Percentiles rank a stretch among this genome's conserved stretches.
phyloP scores from a whole-genome alignment of 2,329 filamentous ascomycete species.

The Penicillium sp. region DNA sequence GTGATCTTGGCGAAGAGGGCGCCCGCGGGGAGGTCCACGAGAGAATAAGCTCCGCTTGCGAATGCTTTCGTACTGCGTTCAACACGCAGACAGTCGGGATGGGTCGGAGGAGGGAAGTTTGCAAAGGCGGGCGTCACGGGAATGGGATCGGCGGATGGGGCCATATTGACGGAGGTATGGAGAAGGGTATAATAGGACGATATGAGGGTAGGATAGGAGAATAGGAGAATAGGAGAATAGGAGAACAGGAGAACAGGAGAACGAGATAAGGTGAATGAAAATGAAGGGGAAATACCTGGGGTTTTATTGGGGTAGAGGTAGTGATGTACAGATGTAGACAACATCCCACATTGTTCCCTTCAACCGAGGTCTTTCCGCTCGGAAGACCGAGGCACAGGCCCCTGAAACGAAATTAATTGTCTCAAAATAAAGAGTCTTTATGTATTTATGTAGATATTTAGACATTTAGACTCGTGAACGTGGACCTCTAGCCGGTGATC shows the following conservation, averaged over 20 bases:
- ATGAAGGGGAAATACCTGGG: background rate
- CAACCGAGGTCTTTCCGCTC: background rate
- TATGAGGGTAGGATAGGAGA: background rate
- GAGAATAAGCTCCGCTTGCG: slow-evolving; percentile 39
- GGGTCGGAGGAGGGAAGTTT: slow-evolving; percentile 17
- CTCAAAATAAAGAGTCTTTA: background rate
- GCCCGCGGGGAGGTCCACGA: slow-evolving; percentile 43
- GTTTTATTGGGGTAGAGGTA: background rate
- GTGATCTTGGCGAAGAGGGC: slow-evolving; percentile 44
- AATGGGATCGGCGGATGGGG: slow-evolving; percentile 16
- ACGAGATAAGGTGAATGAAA: background rate
- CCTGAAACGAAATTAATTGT: background rate
- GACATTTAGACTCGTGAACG: background rate
- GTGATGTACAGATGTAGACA: background rate
- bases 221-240: background rate
- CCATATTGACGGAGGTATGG: slow-evolving; percentile 11
- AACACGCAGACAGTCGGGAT: slow-evolving; percentile 24
- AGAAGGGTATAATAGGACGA: background rate
- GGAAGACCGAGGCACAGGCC: slow-evolving; percentile 9
- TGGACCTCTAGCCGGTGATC: background rate
- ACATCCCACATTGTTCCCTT: background rate
- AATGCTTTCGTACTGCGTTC: slow-evolving; percentile 29
- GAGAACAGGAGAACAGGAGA: background rate
- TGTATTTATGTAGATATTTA: background rate
- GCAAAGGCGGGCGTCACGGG: slow-evolving; percentile 8